Evolutionary conservation across 345 rosid genomes (phyloP).

Genomic region (Arabidopsis arenosa): DNA sequence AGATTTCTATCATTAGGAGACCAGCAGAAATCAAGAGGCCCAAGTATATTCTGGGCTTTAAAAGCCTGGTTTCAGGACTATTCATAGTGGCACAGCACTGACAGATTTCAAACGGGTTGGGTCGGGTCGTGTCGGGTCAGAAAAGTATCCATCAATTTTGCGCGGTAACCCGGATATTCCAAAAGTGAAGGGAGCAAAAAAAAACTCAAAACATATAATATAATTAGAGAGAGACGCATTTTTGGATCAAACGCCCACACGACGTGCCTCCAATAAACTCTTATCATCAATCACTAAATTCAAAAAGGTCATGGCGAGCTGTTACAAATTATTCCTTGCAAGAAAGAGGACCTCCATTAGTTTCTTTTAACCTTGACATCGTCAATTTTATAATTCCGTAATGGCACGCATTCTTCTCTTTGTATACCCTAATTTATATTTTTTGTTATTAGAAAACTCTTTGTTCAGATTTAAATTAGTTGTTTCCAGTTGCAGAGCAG

Average conservation of each 20-base stretch:
- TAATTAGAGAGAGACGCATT: background rate
- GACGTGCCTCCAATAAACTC: slow-evolving; percentile 42
- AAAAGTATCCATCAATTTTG: slow-evolving; percentile 24
- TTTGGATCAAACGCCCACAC: slow-evolving; percentile 30
- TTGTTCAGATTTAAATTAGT: slow-evolving; percentile 17
- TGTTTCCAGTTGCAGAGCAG: slow-evolving; percentile 26
- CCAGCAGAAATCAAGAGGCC: background rate
- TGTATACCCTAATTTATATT: too few species aligned
- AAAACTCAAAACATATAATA: too few species aligned
- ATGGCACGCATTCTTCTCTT: too few species aligned
- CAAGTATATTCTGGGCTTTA: background rate
- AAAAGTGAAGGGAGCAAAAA: too few species aligned
- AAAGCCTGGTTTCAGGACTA: background rate
- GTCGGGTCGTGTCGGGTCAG: background rate
- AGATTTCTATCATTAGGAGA: too few species aligned
- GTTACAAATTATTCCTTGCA: background rate
- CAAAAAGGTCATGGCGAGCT: slow-evolving; percentile 33
- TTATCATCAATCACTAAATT: background rate
- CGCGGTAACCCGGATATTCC: slow-evolving; percentile 58
- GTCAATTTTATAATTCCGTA: too few species aligned
- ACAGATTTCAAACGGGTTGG: background rate
- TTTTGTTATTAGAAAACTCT: background rate
- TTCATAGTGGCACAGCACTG: background rate
- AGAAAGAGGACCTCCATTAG: slow-evolving; percentile 36
- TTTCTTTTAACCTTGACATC: background rate